Evolutionary conservation across 2,329 filamentous ascomycete genomes (phyloP), one percentile per base, ranked within the genome.

Genomic region (Phyllosticta ampelicida): DNA sequence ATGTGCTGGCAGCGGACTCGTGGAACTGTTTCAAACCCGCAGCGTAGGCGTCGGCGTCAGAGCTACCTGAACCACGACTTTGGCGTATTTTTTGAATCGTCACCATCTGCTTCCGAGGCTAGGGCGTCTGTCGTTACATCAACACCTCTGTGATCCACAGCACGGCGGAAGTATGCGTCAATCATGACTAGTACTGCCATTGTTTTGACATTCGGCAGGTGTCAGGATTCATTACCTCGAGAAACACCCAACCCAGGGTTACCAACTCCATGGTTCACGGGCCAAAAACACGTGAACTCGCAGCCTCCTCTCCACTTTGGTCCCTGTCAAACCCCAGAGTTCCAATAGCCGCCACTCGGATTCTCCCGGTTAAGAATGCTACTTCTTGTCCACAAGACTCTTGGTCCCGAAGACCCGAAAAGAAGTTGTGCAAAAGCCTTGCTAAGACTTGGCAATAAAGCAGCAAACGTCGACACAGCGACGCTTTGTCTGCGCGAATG

Each of bases 11-110:
- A 77, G 83, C 26, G 87, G 87, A 1, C 66, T 86, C 16, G 79
- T 90, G 3, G 87, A 91, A 70, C 73, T 88, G 13, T 91, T 91
- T 68, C 82, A 89, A 66, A 90, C 87, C 11, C 78, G 84, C 13
- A 86, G 82, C 64, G 85, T 90, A n/a, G 87, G 87, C 1, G 77
- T 80, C 60, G 87, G 82, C 10, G 79, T 89, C 1, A 67, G 74
- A 56, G 63, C 60, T n/a, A 56, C 58, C 16, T 63, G 60, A 63
- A 29, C 16, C 49, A 29, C 9, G 8, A 48, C 36, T 44, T 44
- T 44, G 13, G n/a, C 23, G 13, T 8, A 44, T n/a, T 44, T 18
- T 16, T 5, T 44, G 13, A 44, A 2, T 44, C 16, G 36, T n/a
- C 36, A 16, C 4, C 13, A n/a, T 6, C 36, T 5, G n/a, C 6